Evolutionary conservation across 352 stramenopile genomes (phyloP).

Genomic region (Pseudoperonospora humuli): DNA sequence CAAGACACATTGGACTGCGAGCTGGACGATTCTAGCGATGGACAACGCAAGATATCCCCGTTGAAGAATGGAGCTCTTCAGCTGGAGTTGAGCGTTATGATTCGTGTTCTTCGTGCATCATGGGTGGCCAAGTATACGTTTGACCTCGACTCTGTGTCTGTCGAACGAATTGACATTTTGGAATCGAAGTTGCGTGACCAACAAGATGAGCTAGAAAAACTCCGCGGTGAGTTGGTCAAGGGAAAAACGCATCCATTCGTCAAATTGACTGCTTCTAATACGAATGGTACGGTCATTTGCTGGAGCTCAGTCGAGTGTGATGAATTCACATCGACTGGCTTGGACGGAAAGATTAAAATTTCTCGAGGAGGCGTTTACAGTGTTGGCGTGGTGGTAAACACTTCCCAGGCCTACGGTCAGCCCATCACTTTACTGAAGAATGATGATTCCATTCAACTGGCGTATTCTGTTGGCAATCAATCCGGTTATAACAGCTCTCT

Average conservation of each 20-base stretch:
- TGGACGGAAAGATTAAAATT: background rate
- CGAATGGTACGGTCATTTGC: no score
- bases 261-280: background rate
- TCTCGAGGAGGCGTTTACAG: background rate
- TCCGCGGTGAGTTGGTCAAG: background rate
- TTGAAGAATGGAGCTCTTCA: background rate
- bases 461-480: no score
- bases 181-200: conserved; percentile 11
- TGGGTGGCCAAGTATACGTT: conserved; percentile 9
- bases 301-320: background rate
- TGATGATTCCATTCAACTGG: background rate
- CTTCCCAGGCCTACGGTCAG: background rate
- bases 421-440: background rate
- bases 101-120: conserved; percentile 5
- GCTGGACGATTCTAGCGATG: conserved; percentile 1
- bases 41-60: conserved; percentile 1
- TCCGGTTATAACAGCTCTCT: no score
- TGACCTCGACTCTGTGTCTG: conserved; percentile 7
- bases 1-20: conserved; percentile 5
- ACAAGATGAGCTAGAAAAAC: conserved; percentile 1
- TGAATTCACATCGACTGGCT: background rate
- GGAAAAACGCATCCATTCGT: background rate
- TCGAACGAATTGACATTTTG: conserved; percentile 13
- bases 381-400: background rate
- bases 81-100: conserved; percentile 3